phyloP scores from a whole-genome alignment of 768 basidiomycete species.

The Harrya chromipes region DNA sequence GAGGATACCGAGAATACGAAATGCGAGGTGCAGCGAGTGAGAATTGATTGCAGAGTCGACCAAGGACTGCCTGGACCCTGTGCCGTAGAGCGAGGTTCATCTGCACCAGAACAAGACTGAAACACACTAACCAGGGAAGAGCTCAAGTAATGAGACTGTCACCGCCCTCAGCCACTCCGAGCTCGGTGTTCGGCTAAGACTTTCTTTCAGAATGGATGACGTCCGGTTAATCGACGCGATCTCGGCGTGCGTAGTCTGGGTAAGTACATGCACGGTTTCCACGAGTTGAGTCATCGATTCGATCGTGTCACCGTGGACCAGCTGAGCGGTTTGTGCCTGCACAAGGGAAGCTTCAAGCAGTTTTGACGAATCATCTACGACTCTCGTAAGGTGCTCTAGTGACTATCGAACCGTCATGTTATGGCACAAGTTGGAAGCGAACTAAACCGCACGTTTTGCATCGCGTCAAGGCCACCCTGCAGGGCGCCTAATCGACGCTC shows the following conservation, averaged over 20 bases:
- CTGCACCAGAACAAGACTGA: not conserved
- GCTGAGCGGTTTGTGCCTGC: conserved; percentile 31
- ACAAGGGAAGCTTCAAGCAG: conserved; percentile 32
- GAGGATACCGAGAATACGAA: conserved; percentile 23
- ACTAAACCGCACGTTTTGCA: conserved; percentile 31
- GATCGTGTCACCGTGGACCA: conserved; percentile 37
- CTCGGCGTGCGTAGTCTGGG: conserved; percentile 39
- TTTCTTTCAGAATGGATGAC: conserved; percentile 27
- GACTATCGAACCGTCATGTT: conserved; percentile 22
- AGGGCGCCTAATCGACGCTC: conserved; percentile 28
- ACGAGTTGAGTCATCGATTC: conserved; percentile 36
- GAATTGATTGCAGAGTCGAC: conserved; percentile 18
- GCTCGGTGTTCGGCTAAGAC: conserved; percentile 21
- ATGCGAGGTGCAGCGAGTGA: conserved; percentile 26
- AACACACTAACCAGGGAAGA: conserved; percentile 25
- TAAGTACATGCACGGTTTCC: conserved; percentile 36
- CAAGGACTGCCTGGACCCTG: conserved; percentile 9
- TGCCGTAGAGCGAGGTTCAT: not conserved
- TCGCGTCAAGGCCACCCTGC: conserved; percentile 20
- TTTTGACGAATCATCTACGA: conserved; percentile 22
- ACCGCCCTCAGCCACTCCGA: conserved; percentile 23
- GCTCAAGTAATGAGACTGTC: conserved; percentile 9
- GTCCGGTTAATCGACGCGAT: conserved; percentile 49
- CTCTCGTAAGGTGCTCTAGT: conserved; percentile 15
- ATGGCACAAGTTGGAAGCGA: conserved; percentile 8